Evolutionary conservation across 2,329 filamentous ascomycete genomes (phyloP).

Genomic region (Boeremia exigua): DNA sequence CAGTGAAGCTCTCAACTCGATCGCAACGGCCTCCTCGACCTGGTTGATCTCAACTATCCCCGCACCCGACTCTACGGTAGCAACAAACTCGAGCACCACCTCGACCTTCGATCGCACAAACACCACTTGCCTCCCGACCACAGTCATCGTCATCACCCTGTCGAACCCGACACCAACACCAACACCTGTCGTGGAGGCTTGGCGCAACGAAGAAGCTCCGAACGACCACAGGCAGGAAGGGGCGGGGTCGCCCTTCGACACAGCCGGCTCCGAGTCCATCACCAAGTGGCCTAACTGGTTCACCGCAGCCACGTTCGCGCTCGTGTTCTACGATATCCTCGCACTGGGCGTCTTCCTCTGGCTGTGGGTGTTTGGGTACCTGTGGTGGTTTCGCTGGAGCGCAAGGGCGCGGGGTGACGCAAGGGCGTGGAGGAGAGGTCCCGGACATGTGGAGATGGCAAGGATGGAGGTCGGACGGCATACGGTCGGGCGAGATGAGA

Average conservation of each 20-base stretch:
- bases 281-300: slow-evolving; percentile 16
- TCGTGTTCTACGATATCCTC: slow-evolving; percentile 30
- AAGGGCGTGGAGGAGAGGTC: neutral
- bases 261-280: neutral
- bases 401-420: neutral
- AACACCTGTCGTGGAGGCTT: neutral
- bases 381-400: slow-evolving; percentile 6
- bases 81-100: neutral
- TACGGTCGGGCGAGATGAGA: neutral
- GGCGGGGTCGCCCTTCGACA: neutral
- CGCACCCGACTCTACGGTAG: neutral
- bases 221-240: neutral
- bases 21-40: neutral
- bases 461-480: neutral
- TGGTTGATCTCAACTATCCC: neutral
- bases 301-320: slow-evolving; percentile 14
- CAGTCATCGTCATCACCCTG: neutral
- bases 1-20: neutral
- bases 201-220: neutral
- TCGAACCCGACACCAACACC: neutral
- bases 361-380: slow-evolving; percentile 19
- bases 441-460: neutral
- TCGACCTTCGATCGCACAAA: neutral
- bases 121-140: slow-evolving; percentile 1
- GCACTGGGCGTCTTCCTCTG: slow-evolving; percentile 17